Evolutionary conservation across 257 asterid genomes (phyloP).

Genomic region (Catharanthus roseus): DNA sequence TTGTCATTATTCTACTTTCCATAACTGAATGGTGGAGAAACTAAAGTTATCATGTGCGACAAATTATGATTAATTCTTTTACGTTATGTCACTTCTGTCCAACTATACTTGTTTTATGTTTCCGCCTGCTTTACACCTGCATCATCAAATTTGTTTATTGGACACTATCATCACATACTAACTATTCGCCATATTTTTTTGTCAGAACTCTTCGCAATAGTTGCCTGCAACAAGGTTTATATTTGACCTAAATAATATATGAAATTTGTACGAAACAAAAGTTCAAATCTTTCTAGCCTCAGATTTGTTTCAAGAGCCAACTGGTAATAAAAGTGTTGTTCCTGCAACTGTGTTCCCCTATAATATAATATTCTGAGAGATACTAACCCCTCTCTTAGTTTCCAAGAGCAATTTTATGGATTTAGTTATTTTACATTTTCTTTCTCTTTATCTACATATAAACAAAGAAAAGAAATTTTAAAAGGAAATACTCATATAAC

Average conservation of each 20-base stretch:
- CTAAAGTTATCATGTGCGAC: neutral
- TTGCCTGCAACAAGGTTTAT: neutral
- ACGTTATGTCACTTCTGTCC: neutral
- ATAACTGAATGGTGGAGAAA: neutral
- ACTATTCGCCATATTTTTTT: no score
- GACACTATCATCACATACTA: neutral
- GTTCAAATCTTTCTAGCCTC: neutral
- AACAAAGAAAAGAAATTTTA: no score
- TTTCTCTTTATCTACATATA: neutral
- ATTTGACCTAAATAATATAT: neutral
- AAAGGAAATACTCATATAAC: neutral
- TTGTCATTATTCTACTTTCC: neutral
- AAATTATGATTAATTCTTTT: neutral
- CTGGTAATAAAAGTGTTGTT: neutral
- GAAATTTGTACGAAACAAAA: neutral
- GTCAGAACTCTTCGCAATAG: neutral
- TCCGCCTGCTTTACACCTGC: neutral
- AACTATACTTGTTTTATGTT: neutral
- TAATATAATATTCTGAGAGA: neutral
- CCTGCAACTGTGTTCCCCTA: neutral
- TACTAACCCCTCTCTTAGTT: neutral
- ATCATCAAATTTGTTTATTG: neutral
- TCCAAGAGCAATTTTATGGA: neutral
- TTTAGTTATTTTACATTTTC: neutral
- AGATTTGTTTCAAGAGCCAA: neutral